phyloP scores from a whole-genome alignment of 1,284 basidiomycete genomes.

The Ganoderma sinense region DNA sequence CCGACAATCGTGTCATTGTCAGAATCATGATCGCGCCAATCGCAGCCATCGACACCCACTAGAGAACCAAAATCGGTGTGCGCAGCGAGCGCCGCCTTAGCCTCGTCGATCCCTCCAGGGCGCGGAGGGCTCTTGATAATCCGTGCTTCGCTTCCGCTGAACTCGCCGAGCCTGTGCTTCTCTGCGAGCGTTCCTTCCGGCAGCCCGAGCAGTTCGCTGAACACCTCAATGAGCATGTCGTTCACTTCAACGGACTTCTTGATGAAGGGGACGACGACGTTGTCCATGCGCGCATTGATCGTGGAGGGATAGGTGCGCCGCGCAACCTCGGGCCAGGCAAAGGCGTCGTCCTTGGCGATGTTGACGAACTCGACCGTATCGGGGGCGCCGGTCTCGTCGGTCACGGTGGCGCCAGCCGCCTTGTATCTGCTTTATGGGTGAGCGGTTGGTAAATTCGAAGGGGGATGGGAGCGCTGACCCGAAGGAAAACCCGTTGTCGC shows the following conservation, averaged over 20 bases:
- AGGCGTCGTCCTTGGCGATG: conserved; percentile 40
- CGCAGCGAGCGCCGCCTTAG: conserved; percentile 33
- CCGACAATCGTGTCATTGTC: background rate
- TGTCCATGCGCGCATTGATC: conserved; percentile 37
- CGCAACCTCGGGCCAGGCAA: conserved; percentile 34
- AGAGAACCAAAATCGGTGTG: conserved; percentile 46
- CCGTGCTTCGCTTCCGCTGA: conserved; percentile 30
- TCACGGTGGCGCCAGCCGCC: conserved; percentile 43
- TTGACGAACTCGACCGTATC: conserved; percentile 46
- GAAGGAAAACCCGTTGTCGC: conserved; percentile 39
- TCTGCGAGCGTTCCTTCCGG: conserved; percentile 38
- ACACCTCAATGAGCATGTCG: conserved; percentile 38
- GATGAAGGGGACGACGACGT: conserved; percentile 39
- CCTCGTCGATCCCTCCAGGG: conserved; percentile 12
- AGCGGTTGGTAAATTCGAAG: too few relatives aligned
- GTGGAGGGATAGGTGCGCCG: conserved; percentile 40
- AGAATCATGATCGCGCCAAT: background rate
- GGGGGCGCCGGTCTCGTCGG: conserved; percentile 41
- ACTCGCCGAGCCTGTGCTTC: conserved; percentile 32
- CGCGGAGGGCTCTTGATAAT: conserved; percentile 39
- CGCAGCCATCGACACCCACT: conserved; percentile 19
- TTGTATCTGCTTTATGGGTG: conserved; percentile 34
- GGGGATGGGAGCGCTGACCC: conserved; percentile 29
- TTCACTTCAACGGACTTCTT: conserved; percentile 40
- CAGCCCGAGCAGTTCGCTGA: conserved; percentile 43